These are phyloP conservation scores for Pogostemon cablin DNA, from an alignment of 257 asterid genomes.

Conservation along the genomic window DNA sequence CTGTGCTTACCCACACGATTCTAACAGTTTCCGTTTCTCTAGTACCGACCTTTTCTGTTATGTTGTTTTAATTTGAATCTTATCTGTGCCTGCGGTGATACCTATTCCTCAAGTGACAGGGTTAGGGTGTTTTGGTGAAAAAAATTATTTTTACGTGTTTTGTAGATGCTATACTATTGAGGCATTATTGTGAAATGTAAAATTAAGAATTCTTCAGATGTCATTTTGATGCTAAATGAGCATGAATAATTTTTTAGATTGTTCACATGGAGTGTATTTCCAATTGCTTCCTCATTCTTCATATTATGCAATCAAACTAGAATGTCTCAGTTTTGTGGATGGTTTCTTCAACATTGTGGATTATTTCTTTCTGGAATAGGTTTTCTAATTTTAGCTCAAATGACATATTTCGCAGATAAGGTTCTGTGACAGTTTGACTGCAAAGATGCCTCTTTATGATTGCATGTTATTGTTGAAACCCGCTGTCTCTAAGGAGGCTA, in stretches of 20 bases:
- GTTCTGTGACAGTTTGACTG: conserved; percentile 19
- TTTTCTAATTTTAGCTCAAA: conserved; percentile 26
- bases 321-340: neutral
- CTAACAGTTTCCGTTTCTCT: too few species aligned
- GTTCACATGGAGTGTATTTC: neutral
- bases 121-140: too few species aligned
- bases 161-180: too few species aligned
- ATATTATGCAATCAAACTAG: neutral
- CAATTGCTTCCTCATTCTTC: conserved; percentile 13
- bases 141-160: too few species aligned
- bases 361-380: neutral
- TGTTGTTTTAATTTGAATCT: too few species aligned
- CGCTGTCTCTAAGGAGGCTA: conserved; percentile 43
- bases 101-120: too few species aligned
- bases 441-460: conserved; percentile 87
- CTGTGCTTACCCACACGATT: too few species aligned
- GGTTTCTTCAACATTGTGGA: neutral
- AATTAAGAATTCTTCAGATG: too few species aligned
- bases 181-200: too few species aligned
- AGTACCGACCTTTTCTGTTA: too few species aligned
- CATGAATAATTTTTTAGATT: conserved; percentile 4
- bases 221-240: too few species aligned
- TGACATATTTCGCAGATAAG: conserved; percentile 19
- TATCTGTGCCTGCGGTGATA: too few species aligned
- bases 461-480: conserved; percentile 89